Evolutionary conservation across 257 asterid species (phyloP).

Genomic region (Plantago elongata): DNA sequence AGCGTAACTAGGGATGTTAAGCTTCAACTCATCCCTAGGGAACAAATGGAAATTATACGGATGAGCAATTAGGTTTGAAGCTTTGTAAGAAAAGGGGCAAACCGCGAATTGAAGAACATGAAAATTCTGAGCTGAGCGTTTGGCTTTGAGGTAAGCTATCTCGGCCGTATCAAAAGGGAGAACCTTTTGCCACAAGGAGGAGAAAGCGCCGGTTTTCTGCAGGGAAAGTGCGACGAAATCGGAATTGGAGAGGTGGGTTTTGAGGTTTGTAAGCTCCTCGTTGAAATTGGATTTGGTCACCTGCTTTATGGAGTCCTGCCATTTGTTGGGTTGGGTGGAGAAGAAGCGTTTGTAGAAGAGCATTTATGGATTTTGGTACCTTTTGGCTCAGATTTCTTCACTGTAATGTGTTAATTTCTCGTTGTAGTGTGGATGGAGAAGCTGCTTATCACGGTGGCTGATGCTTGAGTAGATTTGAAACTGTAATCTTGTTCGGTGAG

Average conservation of each 20-base stretch:
- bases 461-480: too few species aligned
- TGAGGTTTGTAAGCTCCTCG: slow-evolving; percentile 43
- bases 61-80: slow-evolving; percentile 58
- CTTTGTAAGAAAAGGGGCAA: slow-evolving; percentile 72
- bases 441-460: too few species aligned
- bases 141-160: slow-evolving; percentile 66
- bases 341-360: slow-evolving; percentile 40
- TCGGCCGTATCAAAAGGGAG: slow-evolving; percentile 72
- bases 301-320: slow-evolving; percentile 43
- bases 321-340: slow-evolving; percentile 46
- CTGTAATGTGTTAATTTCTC: too few species aligned
- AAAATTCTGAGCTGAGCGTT: slow-evolving; percentile 62
- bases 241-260: slow-evolving; percentile 37
- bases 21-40: slow-evolving; percentile 84
- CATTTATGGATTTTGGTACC: slow-evolving; percentile 26
- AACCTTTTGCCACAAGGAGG: slow-evolving; percentile 69
- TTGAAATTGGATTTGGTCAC: slow-evolving; percentile 63
- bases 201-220: slow-evolving; percentile 76
- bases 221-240: slow-evolving; percentile 58
- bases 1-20: slow-evolving; percentile 83
- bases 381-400: too few species aligned
- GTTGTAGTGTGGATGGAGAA: too few species aligned
- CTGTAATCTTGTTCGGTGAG: too few species aligned
- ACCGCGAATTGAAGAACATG: slow-evolving; percentile 83
- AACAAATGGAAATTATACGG: slow-evolving; percentile 94